Evolutionary conservation across 768 basidiomycete genomes (phyloP), one percentile per base, ranked within the genome.

Genomic region (Scleroderma bovista): DNA sequence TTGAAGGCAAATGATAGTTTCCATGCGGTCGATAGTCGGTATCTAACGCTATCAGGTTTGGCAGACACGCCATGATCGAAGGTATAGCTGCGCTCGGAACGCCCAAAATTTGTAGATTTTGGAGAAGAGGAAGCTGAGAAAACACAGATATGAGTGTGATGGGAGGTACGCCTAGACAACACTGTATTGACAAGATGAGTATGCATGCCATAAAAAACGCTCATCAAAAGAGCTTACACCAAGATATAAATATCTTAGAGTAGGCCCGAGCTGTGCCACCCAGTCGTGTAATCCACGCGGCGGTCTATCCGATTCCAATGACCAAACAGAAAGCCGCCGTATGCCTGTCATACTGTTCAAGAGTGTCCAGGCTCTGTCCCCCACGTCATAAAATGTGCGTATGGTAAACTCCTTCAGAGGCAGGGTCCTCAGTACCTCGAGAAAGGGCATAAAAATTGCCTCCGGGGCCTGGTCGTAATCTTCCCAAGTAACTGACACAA

Each of bases 161-260:
- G 31, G 77, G 76, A 53, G 80, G 79, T 44, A 82, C 77, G 51
- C 79, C 81, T 45, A 79, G 71, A 62, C 80, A 81, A 50, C 80
- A 71, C 78, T 83, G 12, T 22, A 47, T 47, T 29, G 23, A 43
- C 22, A 44, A 29, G 44, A 55, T 57, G 47, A 48, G 50, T 46
- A 22, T 6, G n/a, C 26, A 32, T 29, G n/a, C n/a, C n/a, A n/a
- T n/a, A n/a, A n/a, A n/a, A n/a, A n/a, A 70, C 65, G 61, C 67
- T 65, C 40, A 58, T 60, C 62, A 71, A 69, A 26, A 61, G 64
- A 6, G 74, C 83, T 71, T 62, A 87, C 81, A 29, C 81, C 80
- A 53, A 88, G 69, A 58, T 87, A 84, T n/a, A 88, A 69, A 60
- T 80, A 74, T 17, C 76, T 82, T 47, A 88, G 71, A 2, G 79